Evolutionary conservation across 1,139 yeast species (phyloP).

Genomic region (Candida sojae): DNA sequence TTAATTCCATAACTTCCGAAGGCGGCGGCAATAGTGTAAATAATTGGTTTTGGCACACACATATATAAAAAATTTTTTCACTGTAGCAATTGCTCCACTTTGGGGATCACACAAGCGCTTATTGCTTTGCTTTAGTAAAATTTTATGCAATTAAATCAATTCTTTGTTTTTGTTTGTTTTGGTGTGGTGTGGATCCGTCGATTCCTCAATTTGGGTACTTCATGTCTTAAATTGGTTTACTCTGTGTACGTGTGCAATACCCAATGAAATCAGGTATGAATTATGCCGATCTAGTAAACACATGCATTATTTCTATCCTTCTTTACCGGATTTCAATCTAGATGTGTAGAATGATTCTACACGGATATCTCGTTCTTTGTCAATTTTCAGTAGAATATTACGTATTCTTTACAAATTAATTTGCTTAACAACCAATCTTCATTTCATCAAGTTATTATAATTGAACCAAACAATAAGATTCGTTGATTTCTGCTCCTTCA

Average conservation of each 20-base stretch:
- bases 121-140: neutral
- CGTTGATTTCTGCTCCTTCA: neutral
- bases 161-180: neutral
- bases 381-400: neutral
- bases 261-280: neutral
- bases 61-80: too few species aligned
- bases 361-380: neutral
- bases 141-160: neutral
- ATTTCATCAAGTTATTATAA: too few species aligned
- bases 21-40: neutral
- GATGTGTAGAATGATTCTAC: neutral
- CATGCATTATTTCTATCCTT: neutral
- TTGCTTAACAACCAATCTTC: too few species aligned
- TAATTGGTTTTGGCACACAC: too few species aligned
- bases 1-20: constrained; percentile 1
- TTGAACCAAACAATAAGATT: neutral
- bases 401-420: neutral
- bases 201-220: constrained; percentile 1
- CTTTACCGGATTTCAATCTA: neutral
- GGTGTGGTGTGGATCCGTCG: neutral
- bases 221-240: neutral
- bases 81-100: too few species aligned
- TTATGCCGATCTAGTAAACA: neutral
- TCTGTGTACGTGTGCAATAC: neutral
- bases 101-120: too few species aligned